Base-by-base conservation (phyloP, 2,329 filamentous ascomycete genomes). In the Penicillium sp. region DNA sequence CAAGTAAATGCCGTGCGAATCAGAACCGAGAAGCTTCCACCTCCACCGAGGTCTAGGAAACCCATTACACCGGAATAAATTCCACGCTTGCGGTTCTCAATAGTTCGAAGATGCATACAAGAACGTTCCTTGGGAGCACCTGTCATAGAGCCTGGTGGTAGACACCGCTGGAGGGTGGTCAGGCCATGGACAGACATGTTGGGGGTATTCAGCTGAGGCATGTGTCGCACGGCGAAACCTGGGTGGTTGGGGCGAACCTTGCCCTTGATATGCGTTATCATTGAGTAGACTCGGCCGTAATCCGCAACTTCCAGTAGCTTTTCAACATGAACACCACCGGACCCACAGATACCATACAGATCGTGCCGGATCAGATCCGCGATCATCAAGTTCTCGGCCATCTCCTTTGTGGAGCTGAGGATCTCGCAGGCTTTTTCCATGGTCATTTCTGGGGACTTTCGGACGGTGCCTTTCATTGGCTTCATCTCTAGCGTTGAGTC, bases 371-470 rank as follows among this genome's bases (percentile, higher is more conserved):
- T 94, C 1, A 97, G 80, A 71, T 97, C 93, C 2, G 96, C 92
- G 65, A 97, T 97, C 94, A 97, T 97, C 23, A 97, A 81, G 67
- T 97, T 97, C 76, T 97, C 93, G 0, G 93, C 93, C 64, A 90
- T 86, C 72, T 97, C 94, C 71, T 97, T 97, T 19, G 89, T 87
- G 0, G 90, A 82, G 53, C 87, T 84, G 13, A 97, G 82, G 36
- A 95, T 83, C 27, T 77, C 76, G 57, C 87, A 84, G 0, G 93
- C 92, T 65, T 89, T 82, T 5, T 80, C 82, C n/a, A 88, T 78
- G 0, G 88, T 94, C 35, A 87, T 84, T 1, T 78, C 79, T 0
- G 79, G 76, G 0, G 82, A 83, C 65, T 96, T 96, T 63, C 86
- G 86, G n/a, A 97, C 91, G 0, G 93, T 97, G 44, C 93, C 93